Base-by-base conservation (phyloP, 441 rosid genomes). In the Macaranga tanarius region DNA sequence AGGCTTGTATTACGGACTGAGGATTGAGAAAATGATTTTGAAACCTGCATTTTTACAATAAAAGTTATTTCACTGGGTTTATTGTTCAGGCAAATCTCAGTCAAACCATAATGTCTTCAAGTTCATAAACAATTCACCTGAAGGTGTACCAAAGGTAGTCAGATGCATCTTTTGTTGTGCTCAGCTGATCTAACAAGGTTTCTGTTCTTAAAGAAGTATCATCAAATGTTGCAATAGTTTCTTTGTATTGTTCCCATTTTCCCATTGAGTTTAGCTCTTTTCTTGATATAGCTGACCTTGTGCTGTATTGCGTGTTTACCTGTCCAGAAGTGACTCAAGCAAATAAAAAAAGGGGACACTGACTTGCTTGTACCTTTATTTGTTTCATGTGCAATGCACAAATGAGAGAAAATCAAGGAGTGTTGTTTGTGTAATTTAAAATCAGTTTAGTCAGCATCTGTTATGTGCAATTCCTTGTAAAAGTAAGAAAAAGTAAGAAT, bases 61-160 rank as follows among this genome's bases (percentile, higher is more conserved):
- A 23, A 42, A 17, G 42, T 28, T 1, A 48, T 5, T 52, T 26
- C 10, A 48, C 38, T 28, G 26, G 58, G 44, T 42, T 47, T 42
- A 15, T 15, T 5, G 25, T 48, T 23, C 25, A 22, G 22, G 25
- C 51, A 7, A 7, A 15, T 56, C 58, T 75, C 26, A 28, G 19
- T 38, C 6, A 28, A 42, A 38, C 17, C 34, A 54, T 26, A 69
- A 45, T 47, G 52, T 45, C 56, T 16, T n/a, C n/a, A 12, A 12
- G 54, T 44, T 13, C 38, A 44, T 45, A 52, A 31, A 69, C 42
- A 57, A 2, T 69, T 81, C 84, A 92, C 96, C 91, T 79, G 74
- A 78, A 77, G 67, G 79, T 84, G 72, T 89, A 87, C 97, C 97
- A 92, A 54, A 92, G 88, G 71, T 92, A 89, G 72, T 92, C 96